Evolutionary conservation across 2,329 filamentous ascomycete genomes (phyloP).

Genomic region (Onygena corvina): DNA sequence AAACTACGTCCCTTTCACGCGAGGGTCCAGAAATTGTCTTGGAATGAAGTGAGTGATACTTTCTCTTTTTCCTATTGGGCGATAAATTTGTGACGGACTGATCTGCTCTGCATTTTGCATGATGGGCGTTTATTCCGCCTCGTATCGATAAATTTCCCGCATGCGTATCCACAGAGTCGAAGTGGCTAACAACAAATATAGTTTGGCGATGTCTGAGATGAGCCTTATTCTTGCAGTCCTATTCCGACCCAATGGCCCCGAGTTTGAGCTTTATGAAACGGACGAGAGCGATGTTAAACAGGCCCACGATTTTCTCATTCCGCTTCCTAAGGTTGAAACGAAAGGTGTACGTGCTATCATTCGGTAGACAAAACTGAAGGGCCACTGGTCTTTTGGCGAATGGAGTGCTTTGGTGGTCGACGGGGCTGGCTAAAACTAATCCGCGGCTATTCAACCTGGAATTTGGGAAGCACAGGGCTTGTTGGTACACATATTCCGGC

Average conservation of each 20-base stretch:
- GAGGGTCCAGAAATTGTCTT: constrained; percentile 23
- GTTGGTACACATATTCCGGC: no score
- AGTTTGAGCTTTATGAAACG: constrained; percentile 9
- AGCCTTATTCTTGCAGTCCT: constrained; percentile 9
- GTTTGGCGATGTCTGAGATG: constrained; percentile 15
- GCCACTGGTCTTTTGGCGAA: not conserved
- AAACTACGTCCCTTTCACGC: constrained; percentile 22
- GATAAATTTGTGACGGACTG: not conserved
- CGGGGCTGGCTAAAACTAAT: no score
- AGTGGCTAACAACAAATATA: constrained; percentile 1
- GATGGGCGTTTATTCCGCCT: not conserved
- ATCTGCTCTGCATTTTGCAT: constrained; percentile 1
- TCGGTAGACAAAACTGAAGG: not conserved
- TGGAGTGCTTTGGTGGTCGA: no score
- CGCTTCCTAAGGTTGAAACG: constrained; percentile 7
- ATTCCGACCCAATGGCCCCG: constrained; percentile 8
- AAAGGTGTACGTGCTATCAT: constrained; percentile 11
- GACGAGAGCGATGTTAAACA: constrained; percentile 6
- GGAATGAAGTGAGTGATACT: constrained; percentile 19
- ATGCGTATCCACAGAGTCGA: not conserved
- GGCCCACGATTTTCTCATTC: constrained; percentile 7
- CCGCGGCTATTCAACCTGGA: not conserved
- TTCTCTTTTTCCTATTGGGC: not conserved
- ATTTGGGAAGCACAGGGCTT: no score
- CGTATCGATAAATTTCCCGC: not conserved